Percentiles rank a stretch among this genome's conserved stretches.
Conservation (phyloP, 2,329 filamentous ascomycete species). For the Coleophoma crateriformis region DNA sequence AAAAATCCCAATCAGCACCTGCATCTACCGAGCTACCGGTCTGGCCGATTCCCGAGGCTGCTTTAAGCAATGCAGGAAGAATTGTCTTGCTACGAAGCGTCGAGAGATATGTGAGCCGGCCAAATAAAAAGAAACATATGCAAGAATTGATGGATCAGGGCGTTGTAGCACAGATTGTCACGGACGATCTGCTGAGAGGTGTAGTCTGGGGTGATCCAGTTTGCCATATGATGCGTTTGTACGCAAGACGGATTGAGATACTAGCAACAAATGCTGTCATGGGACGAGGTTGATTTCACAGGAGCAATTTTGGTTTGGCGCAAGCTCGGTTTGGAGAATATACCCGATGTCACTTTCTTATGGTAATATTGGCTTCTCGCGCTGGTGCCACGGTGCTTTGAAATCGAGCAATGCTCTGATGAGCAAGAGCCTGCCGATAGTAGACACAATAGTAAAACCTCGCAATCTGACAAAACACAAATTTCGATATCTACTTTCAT, state of each 20-base stretch:
- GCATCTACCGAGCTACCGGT: constrained; percentile 29
- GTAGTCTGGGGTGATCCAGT: constrained; percentile 79
- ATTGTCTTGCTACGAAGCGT: constrained; percentile 60
- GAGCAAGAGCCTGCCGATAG: no score
- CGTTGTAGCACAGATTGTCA: constrained; percentile 63
- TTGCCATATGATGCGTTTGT: constrained; percentile 75
- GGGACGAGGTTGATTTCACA: constrained; percentile 18
- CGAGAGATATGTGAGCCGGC: constrained; percentile 30
- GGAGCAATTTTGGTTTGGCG: background rate
- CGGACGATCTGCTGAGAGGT: constrained; percentile 60
- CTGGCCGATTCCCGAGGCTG: constrained; percentile 63
- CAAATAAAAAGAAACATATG: constrained; percentile 38
- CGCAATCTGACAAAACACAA: no score
- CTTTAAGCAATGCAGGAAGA: constrained; percentile 65
- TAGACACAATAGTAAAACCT: no score
- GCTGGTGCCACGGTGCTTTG: no score
- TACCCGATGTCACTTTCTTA: constrained; percentile 1
- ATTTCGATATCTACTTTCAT: no score
- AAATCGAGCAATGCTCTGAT: no score
- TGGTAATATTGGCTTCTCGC: no score
- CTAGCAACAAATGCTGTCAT: constrained; percentile 66
- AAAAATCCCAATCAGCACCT: constrained; percentile 14
- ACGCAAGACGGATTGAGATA: constrained; percentile 64
- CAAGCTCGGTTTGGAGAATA: background rate
- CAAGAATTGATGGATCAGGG: constrained; percentile 48